Conservation (phyloP, 2,329 filamentous ascomycete genomes). For the Exophiala sideris region DNA sequence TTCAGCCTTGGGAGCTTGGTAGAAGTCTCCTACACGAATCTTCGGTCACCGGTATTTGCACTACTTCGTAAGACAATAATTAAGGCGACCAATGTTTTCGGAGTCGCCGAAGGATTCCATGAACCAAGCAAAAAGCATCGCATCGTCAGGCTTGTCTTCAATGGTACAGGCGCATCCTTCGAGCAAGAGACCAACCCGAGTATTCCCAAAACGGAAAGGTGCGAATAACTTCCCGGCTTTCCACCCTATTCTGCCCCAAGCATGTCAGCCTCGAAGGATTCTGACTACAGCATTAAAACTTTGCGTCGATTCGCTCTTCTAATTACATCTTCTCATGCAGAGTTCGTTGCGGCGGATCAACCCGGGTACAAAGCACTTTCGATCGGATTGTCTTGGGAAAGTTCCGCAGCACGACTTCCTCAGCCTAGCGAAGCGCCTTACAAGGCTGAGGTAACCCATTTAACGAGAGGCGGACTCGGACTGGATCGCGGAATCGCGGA, state of each 20-base stretch:
- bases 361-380: too few relatives aligned
- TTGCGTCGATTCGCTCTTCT: neutral
- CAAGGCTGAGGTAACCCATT: constrained; percentile 4
- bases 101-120: constrained; percentile 9
- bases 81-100: neutral
- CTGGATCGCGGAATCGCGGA: neutral
- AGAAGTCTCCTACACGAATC: neutral
- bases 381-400: too few relatives aligned
- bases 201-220: neutral
- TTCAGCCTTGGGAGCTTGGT: too few relatives aligned
- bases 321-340: neutral
- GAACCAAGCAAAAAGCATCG: neutral
- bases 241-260: neutral
- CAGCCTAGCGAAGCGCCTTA: neutral
- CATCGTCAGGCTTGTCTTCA: neutral
- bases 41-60: neutral
- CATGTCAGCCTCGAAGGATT: constrained; percentile 20
- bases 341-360: neutral
- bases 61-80: neutral
- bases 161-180: constrained; percentile 6
- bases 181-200: neutral
- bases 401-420: neutral
- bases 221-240: neutral
- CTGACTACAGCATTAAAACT: neutral
- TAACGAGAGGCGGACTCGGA: neutral